These are phyloP conservation scores for Triadica sebifera DNA, from an alignment of 345 rosid species.

Conservation along the genomic window DNA sequence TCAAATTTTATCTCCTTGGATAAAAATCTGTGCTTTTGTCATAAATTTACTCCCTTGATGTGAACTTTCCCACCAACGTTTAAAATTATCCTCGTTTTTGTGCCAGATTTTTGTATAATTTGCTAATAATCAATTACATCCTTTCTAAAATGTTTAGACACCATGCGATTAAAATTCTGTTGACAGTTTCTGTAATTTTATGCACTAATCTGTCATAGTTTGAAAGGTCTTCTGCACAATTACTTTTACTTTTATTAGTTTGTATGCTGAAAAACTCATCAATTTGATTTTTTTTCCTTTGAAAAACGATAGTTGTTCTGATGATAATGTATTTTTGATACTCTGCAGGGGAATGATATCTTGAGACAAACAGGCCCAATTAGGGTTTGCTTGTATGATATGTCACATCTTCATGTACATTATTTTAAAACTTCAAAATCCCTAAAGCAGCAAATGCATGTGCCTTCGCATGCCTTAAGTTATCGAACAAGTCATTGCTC, in stretches of 20 bases:
- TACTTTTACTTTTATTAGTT: neutral
- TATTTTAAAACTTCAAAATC: constrained; percentile 23
- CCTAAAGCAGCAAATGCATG: constrained; percentile 23
- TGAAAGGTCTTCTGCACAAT: neutral
- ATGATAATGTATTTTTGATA: constrained; percentile 19
- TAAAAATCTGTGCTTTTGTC: neutral
- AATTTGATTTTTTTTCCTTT: neutral
- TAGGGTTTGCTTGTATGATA: constrained; percentile 21
- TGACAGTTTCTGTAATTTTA: neutral
- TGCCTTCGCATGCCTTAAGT: constrained; percentile 25
- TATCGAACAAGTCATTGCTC: constrained; percentile 31
- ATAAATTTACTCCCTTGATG: neutral
- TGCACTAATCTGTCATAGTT: neutral
- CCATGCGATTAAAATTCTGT: neutral
- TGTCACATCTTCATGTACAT: constrained; percentile 36
- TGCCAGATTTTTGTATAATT: neutral
- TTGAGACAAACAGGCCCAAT: constrained; percentile 34
- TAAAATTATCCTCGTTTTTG: neutral
- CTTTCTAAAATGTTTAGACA: neutral
- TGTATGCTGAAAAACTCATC: neutral
- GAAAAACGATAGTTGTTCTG: constrained; percentile 9
- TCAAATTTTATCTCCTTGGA: neutral
- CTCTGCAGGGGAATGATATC: constrained; percentile 52
- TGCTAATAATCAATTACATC: neutral
- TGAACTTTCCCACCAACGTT: neutral